phyloP scores from a whole-genome alignment of 495 filamentous ascomycete genomes.

The Astrothelium subdiscretum region DNA sequence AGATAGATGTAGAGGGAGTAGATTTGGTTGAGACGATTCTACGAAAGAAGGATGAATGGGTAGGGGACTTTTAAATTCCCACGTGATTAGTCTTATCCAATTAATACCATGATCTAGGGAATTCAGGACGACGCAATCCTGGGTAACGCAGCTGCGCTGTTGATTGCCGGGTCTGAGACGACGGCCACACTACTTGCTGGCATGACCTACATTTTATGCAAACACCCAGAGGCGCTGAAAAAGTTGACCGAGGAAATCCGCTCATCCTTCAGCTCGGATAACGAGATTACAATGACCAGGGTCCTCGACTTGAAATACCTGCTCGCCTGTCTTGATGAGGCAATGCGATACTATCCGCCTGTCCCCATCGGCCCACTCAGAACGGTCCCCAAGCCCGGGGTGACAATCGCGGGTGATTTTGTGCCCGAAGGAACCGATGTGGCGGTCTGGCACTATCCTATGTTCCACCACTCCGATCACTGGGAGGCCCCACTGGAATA shows the following conservation, averaged over 20 bases:
- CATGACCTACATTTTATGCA: conserved; percentile 18
- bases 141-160: conserved; percentile 23
- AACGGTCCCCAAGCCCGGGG: conserved; percentile 12
- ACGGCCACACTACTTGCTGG: conserved; percentile 36
- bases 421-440: conserved; percentile 31
- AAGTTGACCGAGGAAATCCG: conserved; percentile 18
- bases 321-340: conserved; percentile 40
- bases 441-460: conserved; percentile 36
- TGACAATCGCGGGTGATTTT: neutral
- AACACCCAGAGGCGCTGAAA: conserved; percentile 13
- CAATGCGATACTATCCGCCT: conserved; percentile 42
- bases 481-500: conserved; percentile 32
- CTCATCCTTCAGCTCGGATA: conserved; percentile 11
- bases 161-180: conserved; percentile 74
- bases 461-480: conserved; percentile 24
- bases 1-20: neutral
- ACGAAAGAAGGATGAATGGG: conserved; percentile 1
- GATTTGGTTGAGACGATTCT: neutral
- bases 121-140: neutral
- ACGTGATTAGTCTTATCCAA: neutral
- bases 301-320: conserved; percentile 32
- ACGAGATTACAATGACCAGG: conserved; percentile 23
- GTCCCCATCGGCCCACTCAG: conserved; percentile 39
- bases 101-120: neutral
- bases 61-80: neutral